phyloP scores from a whole-genome alignment of 2,329 filamentous ascomycete genomes.

The Alternaria rosae region DNA sequence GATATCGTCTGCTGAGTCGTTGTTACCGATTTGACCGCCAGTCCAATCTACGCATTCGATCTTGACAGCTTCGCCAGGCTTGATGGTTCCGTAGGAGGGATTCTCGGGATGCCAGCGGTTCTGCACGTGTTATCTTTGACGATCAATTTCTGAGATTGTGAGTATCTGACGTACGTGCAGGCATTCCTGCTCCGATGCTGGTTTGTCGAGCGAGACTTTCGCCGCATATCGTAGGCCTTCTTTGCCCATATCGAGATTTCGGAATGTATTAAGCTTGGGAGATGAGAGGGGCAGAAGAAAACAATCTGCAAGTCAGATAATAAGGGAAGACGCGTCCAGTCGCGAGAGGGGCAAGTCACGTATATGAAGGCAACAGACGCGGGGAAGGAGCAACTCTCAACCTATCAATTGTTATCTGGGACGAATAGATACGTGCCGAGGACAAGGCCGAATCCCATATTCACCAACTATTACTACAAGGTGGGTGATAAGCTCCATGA shows the following conservation, averaged over 20 bases:
- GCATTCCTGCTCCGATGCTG: conserved; percentile 71
- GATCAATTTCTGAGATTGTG: not conserved
- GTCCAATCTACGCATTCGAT: conserved; percentile 88
- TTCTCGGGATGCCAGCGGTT: conserved; percentile 95
- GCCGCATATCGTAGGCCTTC: conserved; percentile 72
- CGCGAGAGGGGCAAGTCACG: conserved; percentile 12
- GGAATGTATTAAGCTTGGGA: not conserved
- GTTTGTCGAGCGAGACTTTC: conserved; percentile 75
- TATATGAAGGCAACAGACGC: conserved; percentile 24
- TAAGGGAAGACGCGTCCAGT: not conserved
- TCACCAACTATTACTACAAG: conserved; percentile 22
- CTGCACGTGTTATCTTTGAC: conserved; percentile 50
- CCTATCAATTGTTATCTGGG: conserved; percentile 29
- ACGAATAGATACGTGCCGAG: conserved; percentile 24
- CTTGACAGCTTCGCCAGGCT: conserved; percentile 86
- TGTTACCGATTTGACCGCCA: conserved; percentile 82
- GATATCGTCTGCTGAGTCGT: conserved; percentile 88
- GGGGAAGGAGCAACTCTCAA: conserved; percentile 20
- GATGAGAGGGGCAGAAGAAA: not conserved
- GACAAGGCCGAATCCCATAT: conserved; percentile 13
- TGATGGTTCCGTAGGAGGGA: conserved; percentile 74
- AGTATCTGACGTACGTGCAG: conserved; percentile 67
- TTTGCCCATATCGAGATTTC: conserved; percentile 53
- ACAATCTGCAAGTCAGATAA: not conserved
- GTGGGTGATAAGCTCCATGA: conserved; percentile 46